Percentiles rank a stretch among this genome's conserved stretches.
phyloP scores from a whole-genome alignment of 2,329 filamentous ascomycete genomes.

The Huntiella savannae region DNA sequence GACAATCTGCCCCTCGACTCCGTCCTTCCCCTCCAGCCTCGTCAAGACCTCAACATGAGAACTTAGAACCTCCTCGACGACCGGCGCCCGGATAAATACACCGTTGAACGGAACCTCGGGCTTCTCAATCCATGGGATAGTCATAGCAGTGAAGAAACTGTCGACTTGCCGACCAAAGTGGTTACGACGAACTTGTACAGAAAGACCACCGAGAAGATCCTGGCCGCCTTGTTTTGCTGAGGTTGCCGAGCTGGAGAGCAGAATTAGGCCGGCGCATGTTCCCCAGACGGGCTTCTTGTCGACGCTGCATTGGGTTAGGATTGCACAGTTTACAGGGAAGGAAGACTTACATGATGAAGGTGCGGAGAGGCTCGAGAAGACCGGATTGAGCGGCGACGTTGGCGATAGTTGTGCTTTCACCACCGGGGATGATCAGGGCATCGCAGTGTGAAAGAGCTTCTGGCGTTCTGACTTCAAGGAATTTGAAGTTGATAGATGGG shows the following conservation, averaged over 20 bases:
- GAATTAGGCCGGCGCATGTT: constrained; percentile 84
- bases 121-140: constrained; percentile 47
- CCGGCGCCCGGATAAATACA: constrained; percentile 85
- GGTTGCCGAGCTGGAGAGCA: constrained; percentile 75
- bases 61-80: constrained; percentile 66
- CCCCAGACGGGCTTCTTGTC: constrained; percentile 77
- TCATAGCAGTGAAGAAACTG: constrained; percentile 62
- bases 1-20: constrained; percentile 55
- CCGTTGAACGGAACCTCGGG: constrained; percentile 38
- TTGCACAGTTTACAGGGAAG: neutral
- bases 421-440: constrained; percentile 76
- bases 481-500: constrained; percentile 25
- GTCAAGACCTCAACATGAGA: constrained; percentile 31
- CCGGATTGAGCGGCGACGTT: constrained; percentile 67
- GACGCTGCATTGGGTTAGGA: constrained; percentile 28
- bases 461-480: constrained; percentile 64
- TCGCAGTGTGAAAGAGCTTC: constrained; percentile 54
- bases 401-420: constrained; percentile 86
- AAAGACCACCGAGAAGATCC: constrained; percentile 77
- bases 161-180: constrained; percentile 89
- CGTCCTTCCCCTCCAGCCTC: constrained; percentile 34
- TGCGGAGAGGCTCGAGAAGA: constrained; percentile 62
- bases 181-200: constrained; percentile 80
- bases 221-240: constrained; percentile 80
- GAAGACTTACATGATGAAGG: constrained; percentile 67